Conservation (phyloP, 2,329 filamentous ascomycete genomes). For the Coniella vitis region DNA sequence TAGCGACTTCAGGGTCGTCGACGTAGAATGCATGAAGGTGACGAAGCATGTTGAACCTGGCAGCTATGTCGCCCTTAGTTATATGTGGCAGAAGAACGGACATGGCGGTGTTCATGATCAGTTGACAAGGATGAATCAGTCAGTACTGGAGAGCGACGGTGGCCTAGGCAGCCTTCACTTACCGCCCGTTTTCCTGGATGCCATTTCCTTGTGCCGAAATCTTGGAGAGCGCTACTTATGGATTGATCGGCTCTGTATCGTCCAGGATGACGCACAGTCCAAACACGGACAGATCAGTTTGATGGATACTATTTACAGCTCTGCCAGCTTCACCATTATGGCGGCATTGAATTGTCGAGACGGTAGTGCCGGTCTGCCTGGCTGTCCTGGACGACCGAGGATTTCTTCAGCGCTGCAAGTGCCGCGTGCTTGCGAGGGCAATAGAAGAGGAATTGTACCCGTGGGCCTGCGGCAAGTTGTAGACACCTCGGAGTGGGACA, state of each 20-base stretch:
- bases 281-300: slow-evolving; percentile 20
- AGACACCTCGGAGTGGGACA: neutral
- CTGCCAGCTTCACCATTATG: slow-evolving; percentile 21
- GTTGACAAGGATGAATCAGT: neutral
- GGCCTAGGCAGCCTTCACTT: neutral
- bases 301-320: slow-evolving; percentile 23
- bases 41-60: neutral
- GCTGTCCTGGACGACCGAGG: neutral
- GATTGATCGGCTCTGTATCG: slow-evolving; percentile 23
- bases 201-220: neutral
- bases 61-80: neutral
- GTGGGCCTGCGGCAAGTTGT: neutral
- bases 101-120: neutral
- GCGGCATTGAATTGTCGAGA: slow-evolving; percentile 10
- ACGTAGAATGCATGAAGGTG: slow-evolving; percentile 1
- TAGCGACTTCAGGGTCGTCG: neutral
- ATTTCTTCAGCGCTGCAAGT: neutral
- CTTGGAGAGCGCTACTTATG: slow-evolving; percentile 19
- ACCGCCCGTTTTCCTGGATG: neutral
- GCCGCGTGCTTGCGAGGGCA: neutral
- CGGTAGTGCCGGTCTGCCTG: neutral
- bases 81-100: neutral
- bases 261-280: slow-evolving; percentile 21
- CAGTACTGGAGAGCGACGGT: neutral
- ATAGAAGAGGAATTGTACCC: neutral